Evolutionary conservation across 495 filamentous ascomycete genomes (phyloP).

Genomic region (Umbilicaria muhlenbergii): DNA sequence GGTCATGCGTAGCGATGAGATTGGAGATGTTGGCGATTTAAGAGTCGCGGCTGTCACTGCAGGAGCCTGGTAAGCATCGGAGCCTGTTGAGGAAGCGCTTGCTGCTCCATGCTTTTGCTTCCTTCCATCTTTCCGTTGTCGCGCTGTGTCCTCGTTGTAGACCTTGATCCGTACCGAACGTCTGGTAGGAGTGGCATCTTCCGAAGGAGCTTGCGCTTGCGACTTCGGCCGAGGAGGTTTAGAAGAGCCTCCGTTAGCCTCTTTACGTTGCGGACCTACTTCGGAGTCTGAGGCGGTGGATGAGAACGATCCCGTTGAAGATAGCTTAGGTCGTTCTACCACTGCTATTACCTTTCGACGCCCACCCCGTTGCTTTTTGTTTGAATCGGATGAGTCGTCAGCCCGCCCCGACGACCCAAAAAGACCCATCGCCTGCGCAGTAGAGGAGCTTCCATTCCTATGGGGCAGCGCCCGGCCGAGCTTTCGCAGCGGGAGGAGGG

Average conservation of each 20-base stretch:
- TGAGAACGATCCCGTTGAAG: constrained; percentile 22
- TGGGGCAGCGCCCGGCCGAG: constrained; percentile 31
- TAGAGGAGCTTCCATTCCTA: constrained; percentile 18
- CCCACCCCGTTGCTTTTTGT: background rate
- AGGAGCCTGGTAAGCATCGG: constrained; percentile 3
- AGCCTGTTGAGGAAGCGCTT: constrained; percentile 10
- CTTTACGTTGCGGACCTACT: constrained; percentile 16
- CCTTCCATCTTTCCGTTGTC: constrained; percentile 39
- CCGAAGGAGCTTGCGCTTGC: constrained; percentile 19
- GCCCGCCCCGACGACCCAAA: constrained; percentile 14
- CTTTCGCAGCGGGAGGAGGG: constrained; percentile 42
- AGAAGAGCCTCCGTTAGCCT: too few relatives aligned
- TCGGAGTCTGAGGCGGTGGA: constrained; percentile 36
- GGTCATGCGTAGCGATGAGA: constrained; percentile 51
- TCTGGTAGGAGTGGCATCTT: constrained; percentile 52
- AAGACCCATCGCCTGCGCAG: constrained; percentile 21
- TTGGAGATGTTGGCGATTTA: constrained; percentile 84
- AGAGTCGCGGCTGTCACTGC: constrained; percentile 32
- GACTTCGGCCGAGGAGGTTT: constrained; percentile 30
- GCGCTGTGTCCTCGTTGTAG: constrained; percentile 59
- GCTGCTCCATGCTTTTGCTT: constrained; percentile 1
- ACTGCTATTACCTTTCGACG: constrained; percentile 9
- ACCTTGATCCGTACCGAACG: constrained; percentile 85
- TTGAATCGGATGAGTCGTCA: constrained; percentile 1
- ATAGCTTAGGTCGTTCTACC: constrained; percentile 12